These are phyloP conservation scores for Leccinum olivaceoglutinosum DNA, from an alignment of 1,284 basidiomycete species.

Conservation along the genomic window DNA sequence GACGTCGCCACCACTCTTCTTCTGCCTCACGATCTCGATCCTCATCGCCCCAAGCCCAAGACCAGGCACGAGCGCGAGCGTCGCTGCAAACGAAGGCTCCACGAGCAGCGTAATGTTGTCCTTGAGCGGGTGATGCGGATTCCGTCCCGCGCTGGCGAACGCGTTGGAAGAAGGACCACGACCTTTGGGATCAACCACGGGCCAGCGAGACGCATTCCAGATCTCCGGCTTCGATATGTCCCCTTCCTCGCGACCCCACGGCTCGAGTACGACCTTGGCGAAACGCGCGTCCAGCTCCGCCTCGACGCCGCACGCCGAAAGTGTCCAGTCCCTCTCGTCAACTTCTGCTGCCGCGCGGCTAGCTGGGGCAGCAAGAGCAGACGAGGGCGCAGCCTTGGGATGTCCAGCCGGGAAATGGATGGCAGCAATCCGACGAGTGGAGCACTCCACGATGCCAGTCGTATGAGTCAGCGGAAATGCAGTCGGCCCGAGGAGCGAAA, in stretches of 20 bases:
- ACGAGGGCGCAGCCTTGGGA: slow-evolving; percentile 3
- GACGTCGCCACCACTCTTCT: neutral
- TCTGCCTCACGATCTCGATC: slow-evolving; percentile 51
- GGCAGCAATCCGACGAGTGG: slow-evolving; percentile 39
- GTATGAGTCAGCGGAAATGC: slow-evolving; percentile 44
- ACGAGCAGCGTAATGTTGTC: slow-evolving; percentile 54
- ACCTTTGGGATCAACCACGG: slow-evolving; percentile 28
- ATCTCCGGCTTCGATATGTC: slow-evolving; percentile 37
- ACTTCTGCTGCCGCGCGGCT: neutral
- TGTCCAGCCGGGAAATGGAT: slow-evolving; percentile 27
- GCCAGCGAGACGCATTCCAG: slow-evolving; percentile 39
- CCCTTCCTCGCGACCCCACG: slow-evolving; percentile 46
- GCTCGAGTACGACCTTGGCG: slow-evolving; percentile 45
- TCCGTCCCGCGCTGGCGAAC: slow-evolving; percentile 2
- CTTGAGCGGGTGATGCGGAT: slow-evolving; percentile 42
- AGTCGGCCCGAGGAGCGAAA: slow-evolving; percentile 40
- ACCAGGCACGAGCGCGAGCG: slow-evolving; percentile 44
- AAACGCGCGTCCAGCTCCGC: slow-evolving; percentile 42
- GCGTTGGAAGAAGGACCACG: neutral
- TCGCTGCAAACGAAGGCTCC: slow-evolving; percentile 38
- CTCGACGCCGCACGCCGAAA: slow-evolving; percentile 42
- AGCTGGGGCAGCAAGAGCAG: neutral
- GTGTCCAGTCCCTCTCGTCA: slow-evolving; percentile 17
- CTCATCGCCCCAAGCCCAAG: slow-evolving; percentile 46
- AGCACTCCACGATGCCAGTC: slow-evolving; percentile 46